Percentiles rank a stretch among this genome's conserved stretches.
phyloP scores from a whole-genome alignment of 179 eudicot genomes.

The Gypsophila paniculata region DNA sequence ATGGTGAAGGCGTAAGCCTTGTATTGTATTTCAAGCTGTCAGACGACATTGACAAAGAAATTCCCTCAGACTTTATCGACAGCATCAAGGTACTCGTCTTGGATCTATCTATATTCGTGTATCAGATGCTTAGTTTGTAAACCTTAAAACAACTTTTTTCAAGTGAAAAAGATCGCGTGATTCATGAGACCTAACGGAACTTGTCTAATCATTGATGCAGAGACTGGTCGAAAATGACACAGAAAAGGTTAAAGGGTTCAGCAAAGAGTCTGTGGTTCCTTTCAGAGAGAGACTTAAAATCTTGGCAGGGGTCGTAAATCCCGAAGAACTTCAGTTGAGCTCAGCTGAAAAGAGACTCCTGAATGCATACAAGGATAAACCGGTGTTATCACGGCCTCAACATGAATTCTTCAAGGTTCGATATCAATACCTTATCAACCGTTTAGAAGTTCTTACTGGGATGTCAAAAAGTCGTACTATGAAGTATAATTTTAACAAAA shows the following conservation, averaged over 20 bases:
- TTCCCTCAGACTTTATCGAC: slow-evolving; percentile 33
- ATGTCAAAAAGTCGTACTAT: background rate
- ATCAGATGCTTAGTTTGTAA: background rate
- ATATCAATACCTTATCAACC: background rate
- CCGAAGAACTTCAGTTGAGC: slow-evolving; percentile 46
- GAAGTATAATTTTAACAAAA: background rate
- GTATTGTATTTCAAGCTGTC: slow-evolving; percentile 37
- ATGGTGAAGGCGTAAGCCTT: slow-evolving; percentile 43
- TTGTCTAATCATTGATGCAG: slow-evolving; percentile 22
- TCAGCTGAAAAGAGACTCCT: slow-evolving; percentile 49
- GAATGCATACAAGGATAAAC: slow-evolving; percentile 48
- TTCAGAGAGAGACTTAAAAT: slow-evolving; percentile 47
- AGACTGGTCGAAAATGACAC: slow-evolving; percentile 38
- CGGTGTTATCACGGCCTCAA: slow-evolving; percentile 46
- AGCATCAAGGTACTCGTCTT: slow-evolving; percentile 31
- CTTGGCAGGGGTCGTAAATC: slow-evolving; percentile 37
- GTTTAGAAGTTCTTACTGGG: background rate
- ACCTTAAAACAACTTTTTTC: background rate
- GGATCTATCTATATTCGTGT: background rate
- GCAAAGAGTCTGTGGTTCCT: slow-evolving; percentile 33
- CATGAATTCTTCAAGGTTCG: slow-evolving; percentile 47
- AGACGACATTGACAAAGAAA: slow-evolving; percentile 23
- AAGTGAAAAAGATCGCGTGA: too few relatives aligned
- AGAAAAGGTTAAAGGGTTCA: slow-evolving; percentile 34
- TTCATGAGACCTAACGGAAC: slow-evolving; percentile 1